Percentiles rank a stretch among this genome's conserved stretches.
Evolutionary conservation across 805 yeast genomes (phyloP).

Genomic region (Tetrapisispora fleetii): DNA sequence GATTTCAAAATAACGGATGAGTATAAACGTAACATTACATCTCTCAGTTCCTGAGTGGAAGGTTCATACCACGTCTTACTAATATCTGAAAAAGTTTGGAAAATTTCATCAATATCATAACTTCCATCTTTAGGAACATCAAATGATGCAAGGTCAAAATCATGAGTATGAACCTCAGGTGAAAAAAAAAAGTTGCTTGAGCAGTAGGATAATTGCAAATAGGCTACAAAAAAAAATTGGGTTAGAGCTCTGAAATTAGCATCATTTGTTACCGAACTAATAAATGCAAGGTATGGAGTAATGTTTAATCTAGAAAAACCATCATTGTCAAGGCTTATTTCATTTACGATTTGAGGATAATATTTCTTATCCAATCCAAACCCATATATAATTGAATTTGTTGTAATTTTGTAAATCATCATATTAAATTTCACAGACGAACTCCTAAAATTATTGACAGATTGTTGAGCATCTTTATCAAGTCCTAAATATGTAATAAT

Average conservation of each 20-base stretch:
- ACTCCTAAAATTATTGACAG: neutral
- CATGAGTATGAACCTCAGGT: neutral
- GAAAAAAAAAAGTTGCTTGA: slow-evolving; percentile 5
- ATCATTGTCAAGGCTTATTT: neutral
- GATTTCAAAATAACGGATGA: slow-evolving; percentile 3
- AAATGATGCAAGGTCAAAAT: slow-evolving; percentile 5
- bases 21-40: slow-evolving; percentile 4
- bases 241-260: slow-evolving; percentile 6
- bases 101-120: neutral
- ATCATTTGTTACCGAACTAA: slow-evolving; percentile 4
- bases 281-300: slow-evolving; percentile 15
- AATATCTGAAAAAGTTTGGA: slow-evolving; percentile 7
- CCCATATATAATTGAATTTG: slow-evolving; percentile 6
- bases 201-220: slow-evolving; percentile 9
- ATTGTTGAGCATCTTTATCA: neutral
- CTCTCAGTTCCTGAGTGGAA: neutral
- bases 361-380: slow-evolving; percentile 12
- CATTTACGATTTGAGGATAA: slow-evolving; percentile 10
- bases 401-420: slow-evolving; percentile 3
- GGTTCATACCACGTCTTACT: slow-evolving; percentile 3
- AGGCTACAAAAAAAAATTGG: slow-evolving; percentile 8
- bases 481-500: neutral
- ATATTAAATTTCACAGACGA: neutral
- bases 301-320: slow-evolving; percentile 2
- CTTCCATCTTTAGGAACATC: neutral